Conservation (phyloP, 805 yeast genomes). For the Phaffomyces antillensis region DNA sequence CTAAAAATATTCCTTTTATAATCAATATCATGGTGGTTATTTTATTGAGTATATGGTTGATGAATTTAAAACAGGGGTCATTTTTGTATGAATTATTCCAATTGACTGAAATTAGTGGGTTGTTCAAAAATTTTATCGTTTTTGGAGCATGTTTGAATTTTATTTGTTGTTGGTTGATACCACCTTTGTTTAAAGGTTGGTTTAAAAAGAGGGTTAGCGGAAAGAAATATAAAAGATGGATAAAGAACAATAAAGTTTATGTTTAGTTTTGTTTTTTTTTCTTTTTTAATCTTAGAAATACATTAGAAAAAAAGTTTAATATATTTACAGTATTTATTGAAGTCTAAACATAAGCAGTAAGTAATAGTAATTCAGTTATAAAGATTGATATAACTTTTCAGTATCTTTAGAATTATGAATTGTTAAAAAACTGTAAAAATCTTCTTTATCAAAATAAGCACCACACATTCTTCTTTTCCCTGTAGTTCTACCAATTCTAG, state of each 20-base stretch:
- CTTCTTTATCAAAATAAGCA: conserved; percentile 63
- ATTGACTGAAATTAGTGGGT: conserved; percentile 49
- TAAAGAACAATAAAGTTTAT: conserved; percentile 13
- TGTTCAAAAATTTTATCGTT: conserved; percentile 47
- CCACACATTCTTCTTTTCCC: conserved; percentile 70
- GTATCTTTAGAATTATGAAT: conserved; percentile 42
- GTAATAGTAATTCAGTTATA: not conserved
- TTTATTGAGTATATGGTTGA: conserved; percentile 43
- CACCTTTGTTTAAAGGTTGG: conserved; percentile 25
- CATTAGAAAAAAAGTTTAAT: no score
- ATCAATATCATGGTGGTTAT: conserved; percentile 47
- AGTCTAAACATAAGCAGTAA: no score
- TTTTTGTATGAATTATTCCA: conserved; percentile 67
- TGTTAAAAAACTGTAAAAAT: conserved; percentile 43
- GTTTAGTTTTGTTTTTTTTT: conserved; percentile 2
- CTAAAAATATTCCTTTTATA: conserved; percentile 64
- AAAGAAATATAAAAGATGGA: conserved; percentile 30
- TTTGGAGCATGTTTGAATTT: conserved; percentile 43
- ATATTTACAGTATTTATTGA: no score
- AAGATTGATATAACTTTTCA: conserved; percentile 28
- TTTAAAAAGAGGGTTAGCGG: conserved; percentile 31
- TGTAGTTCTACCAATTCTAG: conserved; percentile 51
- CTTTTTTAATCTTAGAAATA: no score
- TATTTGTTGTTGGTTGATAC: conserved; percentile 27
- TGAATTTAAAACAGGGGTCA: conserved; percentile 45